Evolutionary conservation across 257 asterid species (phyloP).

Genomic region (Agastache rugosa): DNA sequence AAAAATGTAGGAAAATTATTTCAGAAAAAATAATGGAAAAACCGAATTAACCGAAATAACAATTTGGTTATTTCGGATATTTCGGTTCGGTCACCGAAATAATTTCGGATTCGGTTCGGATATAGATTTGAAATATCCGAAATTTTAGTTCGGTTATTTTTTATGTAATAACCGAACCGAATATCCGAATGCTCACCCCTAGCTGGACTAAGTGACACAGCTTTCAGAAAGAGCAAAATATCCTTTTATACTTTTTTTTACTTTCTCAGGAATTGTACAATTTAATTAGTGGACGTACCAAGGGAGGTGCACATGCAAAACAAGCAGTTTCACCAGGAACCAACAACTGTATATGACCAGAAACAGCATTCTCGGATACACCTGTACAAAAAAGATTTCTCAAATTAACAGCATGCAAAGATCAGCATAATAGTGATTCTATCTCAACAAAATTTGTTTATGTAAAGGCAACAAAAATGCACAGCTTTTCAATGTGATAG

Average conservation of each 20-base stretch:
- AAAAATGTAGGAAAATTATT: too few relatives aligned
- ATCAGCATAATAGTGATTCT: slow-evolving; percentile 19
- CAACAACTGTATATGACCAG: slow-evolving; percentile 94
- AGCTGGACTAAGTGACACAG: slow-evolving; percentile 3
- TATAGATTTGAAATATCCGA: too few relatives aligned
- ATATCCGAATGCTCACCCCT: too few relatives aligned
- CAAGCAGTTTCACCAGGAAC: slow-evolving; percentile 99
- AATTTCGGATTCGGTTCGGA: too few relatives aligned
- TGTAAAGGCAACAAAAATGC: slow-evolving; percentile 21
- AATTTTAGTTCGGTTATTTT: too few relatives aligned
- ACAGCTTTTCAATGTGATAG: slow-evolving; percentile 18
- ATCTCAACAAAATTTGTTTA: slow-evolving; percentile 7
- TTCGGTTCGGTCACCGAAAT: too few relatives aligned
- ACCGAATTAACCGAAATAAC: too few relatives aligned
- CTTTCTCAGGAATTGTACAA: slow-evolving; percentile 1
- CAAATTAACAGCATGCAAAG: slow-evolving; percentile 31
- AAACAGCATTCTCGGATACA: slow-evolving; percentile 98
- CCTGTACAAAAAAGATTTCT: slow-evolving; percentile 52
- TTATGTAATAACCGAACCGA: too few relatives aligned
- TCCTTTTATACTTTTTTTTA: not conserved
- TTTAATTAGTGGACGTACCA: slow-evolving; percentile 61
- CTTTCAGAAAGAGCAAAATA: slow-evolving; percentile 11
- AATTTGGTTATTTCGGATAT: too few relatives aligned
- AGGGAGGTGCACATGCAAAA: slow-evolving; percentile 99
- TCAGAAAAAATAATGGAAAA: too few relatives aligned